Base-by-base conservation (phyloP, 306 rosid species). In the Amphicarpaea edgeworthii region DNA sequence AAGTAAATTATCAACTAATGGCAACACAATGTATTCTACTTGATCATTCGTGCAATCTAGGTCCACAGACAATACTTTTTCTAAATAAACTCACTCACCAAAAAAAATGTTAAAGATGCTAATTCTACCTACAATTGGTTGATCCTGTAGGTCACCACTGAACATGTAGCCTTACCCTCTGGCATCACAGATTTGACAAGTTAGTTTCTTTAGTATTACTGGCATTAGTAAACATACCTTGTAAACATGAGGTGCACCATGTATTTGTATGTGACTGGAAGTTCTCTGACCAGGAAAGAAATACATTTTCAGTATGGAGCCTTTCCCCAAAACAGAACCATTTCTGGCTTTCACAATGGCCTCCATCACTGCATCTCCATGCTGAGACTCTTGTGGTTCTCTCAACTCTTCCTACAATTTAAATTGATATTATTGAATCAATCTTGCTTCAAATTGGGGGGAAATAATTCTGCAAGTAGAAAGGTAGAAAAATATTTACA, bases 351-450 rank as follows among this genome's bases (percentile, higher is more conserved):
- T 91, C 70, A 91, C 87, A 81, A 88, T 79, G 62, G 92, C 85
- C 87, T 91, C 97, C 97, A 91, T 86, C 76, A 88, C 95, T 42
- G 87, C 90, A 83, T 91, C 95, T 42, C 97, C 97, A 78, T 91
- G 92, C 68, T 86, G 94, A 79, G 95, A 86, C 83, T 91, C 95
- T 30, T 83, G 83, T 19, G 91, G 86, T 59, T 89, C 86, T 83
- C 97, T 85, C 87, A 89, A 85, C 74, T 81, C 91, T 81, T 89
- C 97, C 97, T 91, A 81, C 73, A 66, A 72, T 79, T 47, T 75
- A 79, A 79, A 84, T 74, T 53, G 67, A 70, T 77, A 70, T 78
- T 46, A 78, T 63, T 24, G 65, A 77, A 77, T 20, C 45, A 66
- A 78, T 81, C 65, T 12, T 24, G 58, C 53, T 47, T 72, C 51